These are phyloP conservation scores for Tilletia setariae DNA, from an alignment of 1,284 basidiomycete genomes.

Conservation along the genomic window DNA sequence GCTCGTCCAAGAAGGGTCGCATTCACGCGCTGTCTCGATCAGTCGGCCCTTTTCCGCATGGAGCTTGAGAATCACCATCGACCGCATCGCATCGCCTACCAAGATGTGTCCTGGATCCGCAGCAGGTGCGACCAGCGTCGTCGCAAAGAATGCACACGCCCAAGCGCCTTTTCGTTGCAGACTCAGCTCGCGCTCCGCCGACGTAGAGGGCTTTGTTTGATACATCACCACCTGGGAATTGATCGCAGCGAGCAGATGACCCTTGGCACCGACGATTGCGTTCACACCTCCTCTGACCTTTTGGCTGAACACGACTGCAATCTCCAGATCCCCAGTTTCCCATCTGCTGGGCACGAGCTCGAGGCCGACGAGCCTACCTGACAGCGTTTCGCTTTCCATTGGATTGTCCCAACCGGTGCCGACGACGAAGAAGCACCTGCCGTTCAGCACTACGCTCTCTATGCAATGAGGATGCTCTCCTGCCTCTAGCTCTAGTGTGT, in stretches of 20 bases:
- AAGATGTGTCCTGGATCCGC: constrained; percentile 29
- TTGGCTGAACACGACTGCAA: constrained; percentile 22
- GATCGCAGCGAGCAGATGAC: constrained; percentile 38
- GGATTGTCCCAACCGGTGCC: constrained; percentile 39
- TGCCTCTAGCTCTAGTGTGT: constrained; percentile 29
- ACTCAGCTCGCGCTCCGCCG: constrained; percentile 1
- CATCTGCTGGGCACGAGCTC: constrained; percentile 19
- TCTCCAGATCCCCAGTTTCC: neutral
- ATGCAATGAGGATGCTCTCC: constrained; percentile 47
- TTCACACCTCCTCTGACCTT: constrained; percentile 45
- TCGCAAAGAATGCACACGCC: constrained; percentile 49
- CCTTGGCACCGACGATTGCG: constrained; percentile 29
- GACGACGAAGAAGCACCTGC: constrained; percentile 30
- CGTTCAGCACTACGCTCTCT: constrained; percentile 22
- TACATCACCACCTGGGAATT: constrained; percentile 45
- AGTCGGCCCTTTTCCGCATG: constrained; percentile 27
- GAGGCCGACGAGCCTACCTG: constrained; percentile 36
- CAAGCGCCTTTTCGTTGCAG: constrained; percentile 34
- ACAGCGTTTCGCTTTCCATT: constrained; percentile 28
- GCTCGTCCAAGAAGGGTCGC: constrained; percentile 51
- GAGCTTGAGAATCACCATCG: constrained; percentile 44
- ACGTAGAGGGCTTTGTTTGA: constrained; percentile 20
- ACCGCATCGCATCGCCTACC: constrained; percentile 49
- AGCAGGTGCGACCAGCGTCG: constrained; percentile 31
- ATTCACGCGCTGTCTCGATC: constrained; percentile 44